Base-by-base conservation (phyloP, 257 asterid species). In the Lycium barbarum region DNA sequence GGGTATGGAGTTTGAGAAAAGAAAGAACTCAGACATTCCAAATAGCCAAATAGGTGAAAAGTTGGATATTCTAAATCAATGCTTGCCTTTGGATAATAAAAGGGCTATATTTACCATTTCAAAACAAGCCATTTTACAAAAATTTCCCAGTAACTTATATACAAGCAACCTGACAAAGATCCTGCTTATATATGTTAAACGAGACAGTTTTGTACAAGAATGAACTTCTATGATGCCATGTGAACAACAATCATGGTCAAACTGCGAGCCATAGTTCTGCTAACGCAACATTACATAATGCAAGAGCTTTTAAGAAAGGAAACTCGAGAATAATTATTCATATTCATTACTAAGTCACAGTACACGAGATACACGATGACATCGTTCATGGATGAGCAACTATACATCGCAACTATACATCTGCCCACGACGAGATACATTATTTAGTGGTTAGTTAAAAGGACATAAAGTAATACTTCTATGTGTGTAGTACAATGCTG, bases 361-460 rank as follows among this genome's bases (percentile, higher is more conserved):
- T 35, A 71, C 80, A 71, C 49, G 80, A 51, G 45, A 54, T 76
- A 76, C 82, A 76, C 33, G 63, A 67, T 33, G 22, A 51, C 70
- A 33, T 66, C 5, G 36, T 66, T 47, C 85, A 51, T 51, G 85
- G 85, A 66, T 49, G 85, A 68, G 33, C 80, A 67, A 83, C 51
- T 83, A 83, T n/a, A n/a, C n/a, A n/a, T n/a, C n/a, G 33, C 80
- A 67, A 83, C 51, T 83, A 83, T 65, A 83, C 55, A 83, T 83
- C 85, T 83, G 85, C 68, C 51, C 40, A 74, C 45, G 66, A 68
- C 0, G 66, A 74, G 81, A 36, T 83, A 83, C 53, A 54, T 51
- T 5, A 18, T 74, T 54, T 83, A 67, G 81, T 10, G 17, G 81
- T 53, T 36, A 17, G 71, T 36, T 18, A 47, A 40, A 26, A 26